A percentile compares a stretch with the other conserved stretches of the same genome.
phyloP scores from a whole-genome alignment of 805 yeast genomes.

The Grigorovia transvaalensis region DNA sequence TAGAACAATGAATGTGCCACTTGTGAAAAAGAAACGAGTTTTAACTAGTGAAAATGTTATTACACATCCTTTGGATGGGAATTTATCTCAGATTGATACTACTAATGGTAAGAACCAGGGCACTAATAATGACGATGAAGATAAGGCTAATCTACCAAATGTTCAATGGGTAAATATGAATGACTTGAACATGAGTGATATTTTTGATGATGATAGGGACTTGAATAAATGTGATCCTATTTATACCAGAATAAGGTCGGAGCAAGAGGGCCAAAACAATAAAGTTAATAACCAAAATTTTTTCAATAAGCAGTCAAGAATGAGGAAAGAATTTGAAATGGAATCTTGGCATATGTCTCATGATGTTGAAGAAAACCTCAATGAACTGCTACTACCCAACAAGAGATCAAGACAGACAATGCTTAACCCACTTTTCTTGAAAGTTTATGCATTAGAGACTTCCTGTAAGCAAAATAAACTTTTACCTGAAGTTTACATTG shows the following conservation, averaged over 20 bases:
- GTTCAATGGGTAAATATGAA: conserved; percentile 13
- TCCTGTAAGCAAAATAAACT: conserved; percentile 13
- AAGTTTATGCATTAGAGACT: conserved; percentile 23
- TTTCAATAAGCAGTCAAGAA: conserved; percentile 6
- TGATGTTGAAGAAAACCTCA: background rate
- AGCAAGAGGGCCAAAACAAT: background rate
- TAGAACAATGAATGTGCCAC: background rate
- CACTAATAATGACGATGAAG: background rate
- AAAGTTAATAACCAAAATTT: background rate
- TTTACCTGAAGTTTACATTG: conserved; percentile 24
- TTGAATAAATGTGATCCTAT: background rate
- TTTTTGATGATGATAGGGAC: conserved; percentile 5
- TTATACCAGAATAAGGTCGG: background rate
- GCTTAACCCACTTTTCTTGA: conserved; percentile 22
- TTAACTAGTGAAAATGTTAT: background rate
- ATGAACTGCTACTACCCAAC: conserved; percentile 10
- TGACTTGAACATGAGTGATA: conserved; percentile 19
- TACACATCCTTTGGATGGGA: background rate
- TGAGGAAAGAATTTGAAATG: conserved; percentile 13
- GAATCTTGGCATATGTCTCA: conserved; percentile 21
- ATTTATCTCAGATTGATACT: background rate
- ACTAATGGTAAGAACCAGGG: conserved; percentile 1
- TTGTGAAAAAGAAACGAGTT: background rate
- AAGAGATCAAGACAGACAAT: conserved; percentile 20
- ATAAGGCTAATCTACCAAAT: conserved; percentile 3